phyloP scores from a whole-genome alignment of 164 flowering plant species.

The Litsea cubeba region DNA sequence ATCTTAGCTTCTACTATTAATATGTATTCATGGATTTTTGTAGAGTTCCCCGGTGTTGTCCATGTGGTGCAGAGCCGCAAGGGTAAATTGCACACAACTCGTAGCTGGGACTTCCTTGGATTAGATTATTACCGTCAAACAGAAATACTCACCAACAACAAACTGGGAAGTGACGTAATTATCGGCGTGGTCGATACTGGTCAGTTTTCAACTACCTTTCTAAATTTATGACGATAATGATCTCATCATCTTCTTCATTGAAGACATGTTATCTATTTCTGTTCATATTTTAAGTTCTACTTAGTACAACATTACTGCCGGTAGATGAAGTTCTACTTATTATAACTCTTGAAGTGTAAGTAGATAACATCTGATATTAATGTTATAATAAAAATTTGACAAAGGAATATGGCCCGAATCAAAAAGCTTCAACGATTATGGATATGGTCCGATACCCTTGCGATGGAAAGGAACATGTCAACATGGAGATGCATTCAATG shows the following conservation, averaged over 20 bases:
- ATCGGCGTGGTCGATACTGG: slow-evolving; percentile 39
- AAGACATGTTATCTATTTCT: no score
- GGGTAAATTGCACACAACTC: slow-evolving; percentile 37
- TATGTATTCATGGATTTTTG: not conserved
- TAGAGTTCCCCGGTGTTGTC: slow-evolving; percentile 41
- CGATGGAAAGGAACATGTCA: slow-evolving; percentile 46
- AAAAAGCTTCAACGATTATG: slow-evolving; percentile 10
- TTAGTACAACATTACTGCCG: no score
- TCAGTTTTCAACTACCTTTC: not conserved
- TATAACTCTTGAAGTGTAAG: no score
- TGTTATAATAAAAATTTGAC: not conserved
- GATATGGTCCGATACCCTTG: slow-evolving; percentile 37
- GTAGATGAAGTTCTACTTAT: no score
- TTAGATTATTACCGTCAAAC: slow-evolving; percentile 9
- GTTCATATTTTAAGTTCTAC: no score
- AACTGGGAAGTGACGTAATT: slow-evolving; percentile 29
- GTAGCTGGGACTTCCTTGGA: slow-evolving; percentile 56
- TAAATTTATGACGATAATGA: not conserved
- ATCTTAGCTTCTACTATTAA: not conserved
- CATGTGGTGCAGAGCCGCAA: slow-evolving; percentile 28
- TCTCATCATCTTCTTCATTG: no score
- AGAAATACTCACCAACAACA: slow-evolving; percentile 12
- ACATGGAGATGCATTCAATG: slow-evolving; percentile 29
- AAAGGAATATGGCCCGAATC: slow-evolving; percentile 49
- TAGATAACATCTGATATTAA: not conserved